phyloP scores from a whole-genome alignment of 768 basidiomycete species.

The Psilocybe azurescens region DNA sequence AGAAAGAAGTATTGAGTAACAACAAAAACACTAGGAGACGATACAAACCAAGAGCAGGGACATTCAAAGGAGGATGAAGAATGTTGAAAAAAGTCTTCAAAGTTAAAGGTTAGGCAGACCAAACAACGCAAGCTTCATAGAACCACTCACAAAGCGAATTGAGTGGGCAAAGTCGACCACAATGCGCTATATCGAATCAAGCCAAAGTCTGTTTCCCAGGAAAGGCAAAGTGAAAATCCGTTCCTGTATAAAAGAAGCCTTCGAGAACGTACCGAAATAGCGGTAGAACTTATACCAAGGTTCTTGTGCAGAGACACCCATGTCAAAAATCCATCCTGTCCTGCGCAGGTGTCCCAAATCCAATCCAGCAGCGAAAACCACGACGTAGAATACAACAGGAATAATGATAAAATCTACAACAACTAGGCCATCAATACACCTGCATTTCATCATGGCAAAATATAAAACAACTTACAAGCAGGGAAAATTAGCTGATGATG shows the following conservation, averaged over 20 bases:
- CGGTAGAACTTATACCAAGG: conserved; percentile 89
- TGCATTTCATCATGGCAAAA: background rate
- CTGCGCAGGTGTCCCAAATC: conserved; percentile 63
- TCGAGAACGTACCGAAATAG: conserved; percentile 65
- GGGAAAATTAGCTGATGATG: conserved; percentile 95
- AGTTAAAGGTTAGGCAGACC: background rate
- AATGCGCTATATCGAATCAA: conserved; percentile 66
- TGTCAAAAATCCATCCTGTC: conserved; percentile 88
- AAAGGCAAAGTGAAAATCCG: conserved; percentile 52
- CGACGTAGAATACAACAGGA: conserved; percentile 82
- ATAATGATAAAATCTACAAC: conserved; percentile 77
- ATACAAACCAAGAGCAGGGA: conserved; percentile 79
- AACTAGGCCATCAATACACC: background rate
- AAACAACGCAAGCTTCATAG: background rate
- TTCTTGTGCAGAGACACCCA: conserved; percentile 43
- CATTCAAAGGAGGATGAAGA: conserved; percentile 84
- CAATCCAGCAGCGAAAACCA: conserved; percentile 67
- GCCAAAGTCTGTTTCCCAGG: conserved; percentile 32
- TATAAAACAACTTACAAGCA: conserved; percentile 49
- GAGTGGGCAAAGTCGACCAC: conserved; percentile 89
- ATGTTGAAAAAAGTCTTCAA: conserved; percentile 78
- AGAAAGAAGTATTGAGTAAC: background rate
- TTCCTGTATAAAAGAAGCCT: background rate
- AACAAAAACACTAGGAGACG: background rate
- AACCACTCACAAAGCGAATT: conserved; percentile 82